Evolutionary conservation across 2,329 filamentous ascomycete genomes (phyloP).

Genomic region (Alternaria gansuensis): DNA sequence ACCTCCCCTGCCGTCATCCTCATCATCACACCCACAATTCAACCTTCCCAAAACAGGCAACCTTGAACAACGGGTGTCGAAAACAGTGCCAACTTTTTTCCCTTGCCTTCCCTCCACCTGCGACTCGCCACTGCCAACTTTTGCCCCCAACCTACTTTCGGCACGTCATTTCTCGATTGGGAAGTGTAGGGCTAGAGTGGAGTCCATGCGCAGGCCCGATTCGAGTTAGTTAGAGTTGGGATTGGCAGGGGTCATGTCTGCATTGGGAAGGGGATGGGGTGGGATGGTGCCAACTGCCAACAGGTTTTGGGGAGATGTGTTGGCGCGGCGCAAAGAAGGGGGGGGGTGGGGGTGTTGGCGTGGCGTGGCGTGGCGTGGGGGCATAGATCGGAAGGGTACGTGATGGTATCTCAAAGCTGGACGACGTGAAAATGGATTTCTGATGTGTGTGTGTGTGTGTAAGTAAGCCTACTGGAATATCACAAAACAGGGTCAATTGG

Average conservation of each 20-base stretch:
- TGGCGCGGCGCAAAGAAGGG: neutral
- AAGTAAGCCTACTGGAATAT: neutral
- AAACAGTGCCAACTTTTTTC: slow-evolving; percentile 17
- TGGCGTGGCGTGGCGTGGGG: no score
- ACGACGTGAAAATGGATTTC: no score
- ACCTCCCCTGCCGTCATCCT: neutral
- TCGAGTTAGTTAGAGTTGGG: neutral
- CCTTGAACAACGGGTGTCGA: neutral
- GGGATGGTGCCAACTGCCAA: neutral
- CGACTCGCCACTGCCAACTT: slow-evolving; percentile 8
- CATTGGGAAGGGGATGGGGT: neutral
- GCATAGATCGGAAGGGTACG: no score
- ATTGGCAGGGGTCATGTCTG: neutral
- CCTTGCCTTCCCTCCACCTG: neutral
- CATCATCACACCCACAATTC: neutral
- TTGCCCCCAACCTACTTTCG: slow-evolving; percentile 3
- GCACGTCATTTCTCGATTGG: neutral
- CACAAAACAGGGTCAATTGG: neutral
- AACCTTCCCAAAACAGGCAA: slow-evolving; percentile 4
- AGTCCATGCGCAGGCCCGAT: neutral
- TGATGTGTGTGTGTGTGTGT: no score
- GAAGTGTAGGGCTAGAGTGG: neutral
- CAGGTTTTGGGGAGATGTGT: neutral
- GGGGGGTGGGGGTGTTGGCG: neutral
- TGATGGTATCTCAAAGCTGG: no score